Percentiles rank a stretch among this genome's conserved stretches.
phyloP scores from a whole-genome alignment of 2,329 filamentous ascomycete species.

The Pyricularia pennisetigena region DNA sequence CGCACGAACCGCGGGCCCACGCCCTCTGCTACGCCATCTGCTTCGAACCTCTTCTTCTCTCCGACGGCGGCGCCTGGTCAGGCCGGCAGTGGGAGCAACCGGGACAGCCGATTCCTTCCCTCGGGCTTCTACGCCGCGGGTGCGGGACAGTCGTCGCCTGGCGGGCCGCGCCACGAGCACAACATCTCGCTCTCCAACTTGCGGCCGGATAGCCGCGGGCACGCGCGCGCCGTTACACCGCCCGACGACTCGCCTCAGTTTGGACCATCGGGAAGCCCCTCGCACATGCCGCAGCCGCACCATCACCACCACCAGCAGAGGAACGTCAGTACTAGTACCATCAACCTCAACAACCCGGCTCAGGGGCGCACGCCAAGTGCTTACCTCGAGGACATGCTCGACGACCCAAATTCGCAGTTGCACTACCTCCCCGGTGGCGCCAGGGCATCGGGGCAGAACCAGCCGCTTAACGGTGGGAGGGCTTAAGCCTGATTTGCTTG shows the following conservation, averaged over 20 bases:
- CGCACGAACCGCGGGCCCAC: conserved; percentile 41
- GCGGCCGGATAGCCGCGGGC: conserved; percentile 46
- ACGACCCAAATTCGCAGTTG: conserved; percentile 38
- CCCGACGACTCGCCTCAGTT: conserved; percentile 57
- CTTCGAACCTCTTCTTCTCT: conserved; percentile 82
- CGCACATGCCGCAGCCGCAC: conserved; percentile 12
- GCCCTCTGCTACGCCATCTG: conserved; percentile 47
- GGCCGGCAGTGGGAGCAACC: conserved; percentile 50
- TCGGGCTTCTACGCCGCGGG: conserved; percentile 81
- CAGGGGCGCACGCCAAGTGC: conserved; percentile 74
- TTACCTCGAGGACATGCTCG: conserved; percentile 82
- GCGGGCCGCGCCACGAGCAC: conserved; percentile 33
- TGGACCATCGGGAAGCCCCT: conserved; percentile 19
- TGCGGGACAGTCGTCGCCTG: conserved; percentile 44
- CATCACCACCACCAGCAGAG: conserved; percentile 9
- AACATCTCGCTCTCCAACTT: conserved; percentile 54
- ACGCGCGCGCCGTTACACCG: conserved; percentile 40
- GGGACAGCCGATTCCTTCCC: conserved; percentile 74
- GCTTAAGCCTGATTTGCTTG: background rate
- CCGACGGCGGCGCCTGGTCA: conserved; percentile 72
- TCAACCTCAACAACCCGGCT: conserved; percentile 55
- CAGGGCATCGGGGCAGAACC: background rate
- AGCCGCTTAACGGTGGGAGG: background rate
- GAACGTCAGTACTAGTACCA: conserved; percentile 51
- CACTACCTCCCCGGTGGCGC: background rate